A percentile compares a stretch with the other conserved stretches of the same genome.
Conservation (phyloP, 495 filamentous ascomycete genomes). For the Penicillium alfredii region DNA sequence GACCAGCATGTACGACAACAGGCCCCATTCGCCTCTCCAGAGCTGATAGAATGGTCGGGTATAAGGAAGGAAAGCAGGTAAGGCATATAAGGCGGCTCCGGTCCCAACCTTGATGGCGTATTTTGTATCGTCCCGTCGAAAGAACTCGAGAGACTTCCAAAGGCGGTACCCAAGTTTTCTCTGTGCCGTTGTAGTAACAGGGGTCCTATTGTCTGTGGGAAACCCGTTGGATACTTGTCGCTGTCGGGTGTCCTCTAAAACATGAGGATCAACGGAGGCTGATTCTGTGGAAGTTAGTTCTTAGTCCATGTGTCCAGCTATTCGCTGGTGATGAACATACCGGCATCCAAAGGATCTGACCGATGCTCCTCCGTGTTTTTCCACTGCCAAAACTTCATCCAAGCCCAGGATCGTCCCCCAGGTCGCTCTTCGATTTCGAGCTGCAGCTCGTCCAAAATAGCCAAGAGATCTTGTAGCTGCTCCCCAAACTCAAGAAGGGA, state of each 20-base stretch:
- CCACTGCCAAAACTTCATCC: constrained; percentile 73
- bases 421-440: constrained; percentile 53
- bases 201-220: constrained; percentile 4
- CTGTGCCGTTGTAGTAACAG: constrained; percentile 23
- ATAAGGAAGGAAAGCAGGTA: constrained; percentile 73
- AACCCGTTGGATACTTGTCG: constrained; percentile 7
- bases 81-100: constrained; percentile 79
- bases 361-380: constrained; percentile 13
- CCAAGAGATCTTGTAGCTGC: constrained; percentile 76
- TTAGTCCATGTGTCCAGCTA: no score
- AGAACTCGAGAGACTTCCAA: constrained; percentile 52
- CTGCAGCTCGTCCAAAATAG: constrained; percentile 79
- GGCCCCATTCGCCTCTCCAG: constrained; percentile 95
- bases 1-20: constrained; percentile 96
- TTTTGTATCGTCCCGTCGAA: constrained; percentile 61
- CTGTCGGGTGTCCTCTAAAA: background rate
- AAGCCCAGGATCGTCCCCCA: constrained; percentile 66
- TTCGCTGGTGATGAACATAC: no score
- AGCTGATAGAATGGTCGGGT: constrained; percentile 75
- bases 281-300: no score
- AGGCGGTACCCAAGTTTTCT: constrained; percentile 43
- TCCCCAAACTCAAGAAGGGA: constrained; percentile 84
- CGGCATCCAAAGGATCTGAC: constrained; percentile 10
- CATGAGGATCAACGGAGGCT: background rate
- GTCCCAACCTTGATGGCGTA: constrained; percentile 91